These are phyloP conservation scores for Hibiscus trionum DNA, from an alignment of 345 rosid genomes.

Conservation along the genomic window DNA sequence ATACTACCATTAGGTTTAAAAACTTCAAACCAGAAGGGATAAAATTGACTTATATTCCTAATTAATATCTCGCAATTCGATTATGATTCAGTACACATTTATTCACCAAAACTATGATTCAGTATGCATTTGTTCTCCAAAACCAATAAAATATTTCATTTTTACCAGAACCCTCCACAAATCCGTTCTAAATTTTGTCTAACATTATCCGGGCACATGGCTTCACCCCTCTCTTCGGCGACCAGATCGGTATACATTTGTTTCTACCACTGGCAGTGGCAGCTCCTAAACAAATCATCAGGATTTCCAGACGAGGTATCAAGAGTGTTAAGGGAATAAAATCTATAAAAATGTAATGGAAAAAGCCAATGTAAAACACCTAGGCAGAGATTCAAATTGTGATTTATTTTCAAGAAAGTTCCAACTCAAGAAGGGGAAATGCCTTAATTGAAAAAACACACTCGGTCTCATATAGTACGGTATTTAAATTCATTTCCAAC, in stretches of 20 bases:
- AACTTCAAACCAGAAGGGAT: neutral
- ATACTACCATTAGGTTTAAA: no score
- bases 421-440: no score
- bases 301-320: neutral
- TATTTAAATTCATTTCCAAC: no score
- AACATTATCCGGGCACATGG: neutral
- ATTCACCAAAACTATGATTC: neutral
- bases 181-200: neutral
- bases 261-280: no score
- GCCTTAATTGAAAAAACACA: no score
- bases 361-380: neutral
- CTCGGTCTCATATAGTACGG: no score
- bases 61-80: neutral
- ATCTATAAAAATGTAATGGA: neutral
- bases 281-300: neutral
- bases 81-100: neutral
- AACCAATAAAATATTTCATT: neutral
- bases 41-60: neutral
- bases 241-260: neutral
- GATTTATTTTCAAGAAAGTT: no score
- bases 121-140: neutral
- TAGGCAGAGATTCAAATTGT: no score
- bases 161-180: neutral
- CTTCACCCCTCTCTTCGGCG: neutral
- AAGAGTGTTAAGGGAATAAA: neutral